phyloP scores from a whole-genome alignment of 805 yeast species.

The Ascoidea asiatica region DNA sequence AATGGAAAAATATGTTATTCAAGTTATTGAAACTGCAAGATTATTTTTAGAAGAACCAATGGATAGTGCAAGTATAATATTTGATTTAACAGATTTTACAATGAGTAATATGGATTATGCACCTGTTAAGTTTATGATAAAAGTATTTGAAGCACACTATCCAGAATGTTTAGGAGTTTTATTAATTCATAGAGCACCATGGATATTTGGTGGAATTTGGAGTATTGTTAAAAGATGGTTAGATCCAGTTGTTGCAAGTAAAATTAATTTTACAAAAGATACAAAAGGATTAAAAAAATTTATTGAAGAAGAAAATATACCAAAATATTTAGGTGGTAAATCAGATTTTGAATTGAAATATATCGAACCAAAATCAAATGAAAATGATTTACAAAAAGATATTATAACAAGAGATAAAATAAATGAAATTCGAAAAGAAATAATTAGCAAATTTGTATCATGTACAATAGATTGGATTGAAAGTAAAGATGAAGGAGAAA shows the following conservation, averaged over 20 bases:
- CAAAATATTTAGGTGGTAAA: conserved; percentile 64
- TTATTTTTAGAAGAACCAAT: conserved; percentile 59
- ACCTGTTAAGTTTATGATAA: conserved; percentile 80
- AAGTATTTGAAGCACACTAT: conserved; percentile 89
- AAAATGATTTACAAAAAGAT: conserved; percentile 34
- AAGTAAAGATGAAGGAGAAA: conserved; percentile 35
- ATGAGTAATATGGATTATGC: conserved; percentile 87
- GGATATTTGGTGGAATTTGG: conserved; percentile 96
- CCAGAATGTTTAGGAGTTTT: conserved; percentile 85
- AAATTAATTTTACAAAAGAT: conserved; percentile 71
- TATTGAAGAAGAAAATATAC: conserved; percentile 47
- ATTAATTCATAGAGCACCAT: conserved; percentile 87
- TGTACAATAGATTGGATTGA: conserved; percentile 74
- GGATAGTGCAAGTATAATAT: conserved; percentile 72
- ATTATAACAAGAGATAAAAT: conserved; percentile 32
- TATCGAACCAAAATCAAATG: conserved; percentile 43
- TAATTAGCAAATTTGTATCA: conserved; percentile 41
- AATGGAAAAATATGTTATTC: conserved; percentile 59
- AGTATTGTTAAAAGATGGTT: conserved; percentile 84
- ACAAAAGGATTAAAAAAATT: conserved; percentile 51
- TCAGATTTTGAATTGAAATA: conserved; percentile 46
- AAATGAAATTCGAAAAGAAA: conserved; percentile 36
- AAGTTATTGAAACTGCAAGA: conserved; percentile 73
- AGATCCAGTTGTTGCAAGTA: conserved; percentile 91
- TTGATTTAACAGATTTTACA: conserved; percentile 78